Conservation (phyloP, 106 monocot genomes). For the Acanthochlamys bracteata region DNA sequence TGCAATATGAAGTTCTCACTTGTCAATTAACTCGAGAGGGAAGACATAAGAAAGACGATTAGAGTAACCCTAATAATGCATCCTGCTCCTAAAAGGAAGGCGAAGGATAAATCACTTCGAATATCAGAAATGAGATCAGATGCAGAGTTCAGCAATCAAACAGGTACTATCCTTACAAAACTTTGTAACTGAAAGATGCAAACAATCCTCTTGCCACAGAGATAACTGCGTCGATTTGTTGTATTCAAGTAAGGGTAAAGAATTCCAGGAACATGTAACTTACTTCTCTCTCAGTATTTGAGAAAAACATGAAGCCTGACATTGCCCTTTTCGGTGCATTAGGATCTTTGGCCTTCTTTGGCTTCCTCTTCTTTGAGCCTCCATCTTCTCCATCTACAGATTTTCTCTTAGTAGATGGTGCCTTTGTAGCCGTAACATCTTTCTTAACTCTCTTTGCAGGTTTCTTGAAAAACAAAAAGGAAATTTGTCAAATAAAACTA, state of each 20-base stretch:
- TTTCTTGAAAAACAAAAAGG: slow-evolving; percentile 32
- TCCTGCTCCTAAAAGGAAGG: no score
- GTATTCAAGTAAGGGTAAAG: no score
- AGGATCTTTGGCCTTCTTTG: slow-evolving; percentile 94
- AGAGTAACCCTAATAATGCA: no score
- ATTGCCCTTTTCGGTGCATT: slow-evolving; percentile 95
- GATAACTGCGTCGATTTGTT: no score
- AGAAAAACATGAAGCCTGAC: slow-evolving; percentile 97
- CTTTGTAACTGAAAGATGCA: no score
- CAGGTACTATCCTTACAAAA: no score
- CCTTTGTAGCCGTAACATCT: slow-evolving; percentile 42
- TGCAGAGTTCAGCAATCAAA: no score
- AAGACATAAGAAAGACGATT: no score
- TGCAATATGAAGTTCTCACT: slow-evolving; percentile 16
- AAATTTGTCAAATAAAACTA: not conserved
- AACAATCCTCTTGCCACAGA: no score
- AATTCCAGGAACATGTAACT: slow-evolving; percentile 2
- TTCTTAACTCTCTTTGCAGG: slow-evolving; percentile 56
- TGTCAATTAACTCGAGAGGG: no score
- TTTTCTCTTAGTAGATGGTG: slow-evolving; percentile 52
- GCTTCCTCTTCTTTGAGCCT: slow-evolving; percentile 60
- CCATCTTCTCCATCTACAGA: slow-evolving; percentile 68
- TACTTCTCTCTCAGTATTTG: slow-evolving; percentile 92
- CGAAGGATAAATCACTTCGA: no score
- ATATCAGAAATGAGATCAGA: no score